Base-by-base conservation (phyloP, 2,329 filamentous ascomycete species). In the Curvularia sp. region DNA sequence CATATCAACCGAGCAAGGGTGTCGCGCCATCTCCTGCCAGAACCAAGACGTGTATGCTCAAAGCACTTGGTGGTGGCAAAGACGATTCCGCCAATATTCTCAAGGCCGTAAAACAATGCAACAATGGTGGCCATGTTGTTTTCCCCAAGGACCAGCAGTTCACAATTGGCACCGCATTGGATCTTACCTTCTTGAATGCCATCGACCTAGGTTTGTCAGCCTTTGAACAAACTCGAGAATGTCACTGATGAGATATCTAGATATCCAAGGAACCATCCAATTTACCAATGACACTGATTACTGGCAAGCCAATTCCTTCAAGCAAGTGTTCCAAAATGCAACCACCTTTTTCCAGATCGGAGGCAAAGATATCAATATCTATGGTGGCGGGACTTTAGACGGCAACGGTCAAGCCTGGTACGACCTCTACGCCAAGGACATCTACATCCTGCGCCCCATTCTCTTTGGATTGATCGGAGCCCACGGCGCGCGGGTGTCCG, bases 261-360 rank as follows among this genome's bases (percentile, higher is more conserved):
- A 86, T 61, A 83, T 87, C 59, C 82, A 84, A 67, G 87, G 86
- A 22, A 82, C 82, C 22, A 81, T 90, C 20, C 79, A 84, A 55
- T 91, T 91, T 76, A 85, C 84, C 55, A 83, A 88, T 50, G 86
- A 91, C 69, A 88, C 87, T 1, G 82, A 86, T 63, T 91, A 90
- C 75, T 91, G 89, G 89, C 82, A 88, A 62, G 81, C 80, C 8
- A 82, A 89, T 67, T 81, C 83, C 42, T 90, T 90, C 80, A 83
- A 83, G 55, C 86, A 88, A 26, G 79, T 78, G 5, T 91, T 86
- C 76, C 89, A 91, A 66, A 89, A 89, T 61, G 83, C 84, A 5
- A 87, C 85, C 0, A 85, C 85, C 1, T 89, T 90, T 79, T 90
- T 88, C 81, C 83, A 87, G 69, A 81, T 89, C 38, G 88, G 88